Evolutionary conservation across 1,284 basidiomycete genomes (phyloP).

Genomic region (Caloboletus firmus): DNA sequence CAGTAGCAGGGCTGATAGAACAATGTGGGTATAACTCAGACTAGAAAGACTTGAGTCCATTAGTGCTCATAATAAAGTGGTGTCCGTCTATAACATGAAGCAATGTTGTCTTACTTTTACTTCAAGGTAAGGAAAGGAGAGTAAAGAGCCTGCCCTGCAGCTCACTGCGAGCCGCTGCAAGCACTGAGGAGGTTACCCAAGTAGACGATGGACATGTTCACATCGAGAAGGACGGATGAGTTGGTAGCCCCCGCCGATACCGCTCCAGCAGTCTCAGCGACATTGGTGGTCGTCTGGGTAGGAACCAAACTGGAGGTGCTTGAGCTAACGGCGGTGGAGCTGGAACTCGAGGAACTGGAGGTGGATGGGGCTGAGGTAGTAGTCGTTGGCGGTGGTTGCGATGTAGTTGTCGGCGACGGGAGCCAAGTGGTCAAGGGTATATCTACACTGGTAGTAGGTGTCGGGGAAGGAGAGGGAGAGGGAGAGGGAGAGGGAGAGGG

Average conservation of each 20-base stretch:
- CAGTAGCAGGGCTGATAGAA: slow-evolving; percentile 13
- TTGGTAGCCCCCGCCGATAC: slow-evolving; percentile 1
- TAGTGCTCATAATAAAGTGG: slow-evolving; percentile 9
- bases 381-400: slow-evolving; percentile 26
- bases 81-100: slow-evolving; percentile 23
- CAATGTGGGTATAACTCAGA: slow-evolving; percentile 33
- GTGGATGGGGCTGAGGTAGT: slow-evolving; percentile 21
- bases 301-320: slow-evolving; percentile 14
- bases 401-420: slow-evolving; percentile 28
- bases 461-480: slow-evolving; percentile 13
- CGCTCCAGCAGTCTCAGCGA: slow-evolving; percentile 10
- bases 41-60: slow-evolving; percentile 24
- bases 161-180: slow-evolving; percentile 8
- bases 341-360: slow-evolving; percentile 18
- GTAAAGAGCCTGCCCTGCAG: slow-evolving; percentile 13
- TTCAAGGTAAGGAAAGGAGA: background rate
- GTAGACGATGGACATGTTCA: slow-evolving; percentile 23
- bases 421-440: slow-evolving; percentile 14
- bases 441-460: slow-evolving; percentile 15
- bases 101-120: slow-evolving; percentile 19
- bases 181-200: slow-evolving; percentile 21
- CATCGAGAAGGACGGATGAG: slow-evolving; percentile 13
- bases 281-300: slow-evolving; percentile 19
- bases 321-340: slow-evolving; percentile 16
- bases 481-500: slow-evolving; percentile 28